These are phyloP conservation scores for Chytridiales sp. DNA, from an alignment of 371 early-diverging fungal genomes.

Conservation along the genomic window DNA sequence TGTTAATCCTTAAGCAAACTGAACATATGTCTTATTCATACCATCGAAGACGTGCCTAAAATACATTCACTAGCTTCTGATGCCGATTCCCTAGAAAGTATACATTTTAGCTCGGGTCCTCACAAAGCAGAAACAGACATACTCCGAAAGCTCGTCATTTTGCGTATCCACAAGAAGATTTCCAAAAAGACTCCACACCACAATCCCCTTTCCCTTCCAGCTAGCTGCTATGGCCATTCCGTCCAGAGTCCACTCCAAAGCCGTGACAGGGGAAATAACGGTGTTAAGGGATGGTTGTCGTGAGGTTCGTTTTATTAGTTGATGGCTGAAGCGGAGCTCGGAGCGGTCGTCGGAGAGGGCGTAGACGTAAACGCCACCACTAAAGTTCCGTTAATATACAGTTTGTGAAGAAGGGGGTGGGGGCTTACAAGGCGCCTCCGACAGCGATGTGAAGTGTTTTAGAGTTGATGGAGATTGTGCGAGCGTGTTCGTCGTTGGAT, in stretches of 20 bases:
- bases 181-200: slow-evolving; percentile 82
- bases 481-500: slow-evolving; percentile 21
- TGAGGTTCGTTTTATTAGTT: no score
- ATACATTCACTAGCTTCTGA: no score
- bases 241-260: slow-evolving; percentile 73
- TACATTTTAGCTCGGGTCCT: background rate
- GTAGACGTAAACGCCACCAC: slow-evolving; percentile 38
- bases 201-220: slow-evolving; percentile 61
- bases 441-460: slow-evolving; percentile 38
- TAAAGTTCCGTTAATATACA: slow-evolving; percentile 11
- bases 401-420: no score
- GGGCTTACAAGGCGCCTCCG: slow-evolving; percentile 31
- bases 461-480: slow-evolving; percentile 40
- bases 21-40: no score
- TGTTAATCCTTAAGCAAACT: no score
- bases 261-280: slow-evolving; percentile 27
- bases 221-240: slow-evolving; percentile 75
- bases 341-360: slow-evolving; percentile 30
- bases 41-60: no score
- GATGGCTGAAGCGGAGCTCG: slow-evolving; percentile 30
- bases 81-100: slow-evolving; percentile 6
- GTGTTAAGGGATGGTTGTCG: no score
- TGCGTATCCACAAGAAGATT: slow-evolving; percentile 64
- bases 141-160: background rate
- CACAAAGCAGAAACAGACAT: background rate